These are phyloP conservation scores for Bolboschoenus planiculmis DNA, from an alignment of 176 grass and related monocot species.

Conservation along the genomic window DNA sequence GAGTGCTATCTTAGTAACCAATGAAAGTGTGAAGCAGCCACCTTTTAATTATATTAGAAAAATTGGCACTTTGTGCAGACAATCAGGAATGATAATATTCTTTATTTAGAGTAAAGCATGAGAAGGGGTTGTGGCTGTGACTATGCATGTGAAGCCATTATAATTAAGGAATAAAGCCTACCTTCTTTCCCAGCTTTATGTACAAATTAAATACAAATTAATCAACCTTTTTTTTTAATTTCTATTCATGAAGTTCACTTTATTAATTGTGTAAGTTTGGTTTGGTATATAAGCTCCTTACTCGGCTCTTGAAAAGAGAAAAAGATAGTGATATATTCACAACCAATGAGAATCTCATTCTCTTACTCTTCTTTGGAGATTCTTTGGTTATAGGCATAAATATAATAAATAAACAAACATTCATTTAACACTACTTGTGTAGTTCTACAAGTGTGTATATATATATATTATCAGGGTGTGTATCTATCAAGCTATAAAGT, in stretches of 20 bases:
- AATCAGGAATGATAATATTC: slow-evolving; percentile 22
- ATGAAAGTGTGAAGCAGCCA: slow-evolving; percentile 26
- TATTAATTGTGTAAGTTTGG: neutral
- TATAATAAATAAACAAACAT: no score
- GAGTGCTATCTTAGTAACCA: neutral
- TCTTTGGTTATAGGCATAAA: no score
- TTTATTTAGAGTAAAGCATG: slow-evolving; percentile 16
- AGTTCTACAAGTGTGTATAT: no score
- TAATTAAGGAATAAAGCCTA: slow-evolving; percentile 32
- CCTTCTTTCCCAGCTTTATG: slow-evolving; percentile 32
- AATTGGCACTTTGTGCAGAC: slow-evolving; percentile 9
- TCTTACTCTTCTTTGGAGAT: neutral
- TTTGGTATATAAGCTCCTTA: neutral
- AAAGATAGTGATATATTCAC: neutral
- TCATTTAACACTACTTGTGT: no score
- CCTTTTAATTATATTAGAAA: no score
- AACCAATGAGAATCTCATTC: neutral
- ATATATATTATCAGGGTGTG: no score
- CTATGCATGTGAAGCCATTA: slow-evolving; percentile 23
- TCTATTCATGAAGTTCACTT: neutral
- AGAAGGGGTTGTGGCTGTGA: neutral
- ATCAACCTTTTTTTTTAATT: neutral
- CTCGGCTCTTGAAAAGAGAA: neutral
- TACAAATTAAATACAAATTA: neutral
- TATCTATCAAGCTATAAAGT: no score